Percentiles rank a stretch among this genome's conserved stretches.
These are phyloP conservation scores for Cystofilobasidium bisporidii DNA, from an alignment of 768 basidiomycete species.

Conservation along the genomic window DNA sequence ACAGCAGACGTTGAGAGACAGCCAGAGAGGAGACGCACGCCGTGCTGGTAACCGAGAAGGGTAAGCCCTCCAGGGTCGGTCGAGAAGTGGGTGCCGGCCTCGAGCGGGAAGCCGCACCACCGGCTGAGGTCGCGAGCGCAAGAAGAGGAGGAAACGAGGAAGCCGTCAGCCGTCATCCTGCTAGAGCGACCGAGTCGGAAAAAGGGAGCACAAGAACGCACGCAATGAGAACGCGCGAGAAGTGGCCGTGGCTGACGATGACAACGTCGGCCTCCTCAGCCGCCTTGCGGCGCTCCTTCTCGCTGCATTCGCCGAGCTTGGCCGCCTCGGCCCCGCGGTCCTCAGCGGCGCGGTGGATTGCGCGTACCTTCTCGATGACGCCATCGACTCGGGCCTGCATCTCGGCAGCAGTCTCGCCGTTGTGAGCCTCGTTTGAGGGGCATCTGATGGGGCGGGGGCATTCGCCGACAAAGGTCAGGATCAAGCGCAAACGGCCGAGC, in stretches of 20 bases:
- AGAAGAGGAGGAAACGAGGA: background rate
- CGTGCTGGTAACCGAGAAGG: slow-evolving; percentile 24
- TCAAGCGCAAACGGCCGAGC: too few species aligned
- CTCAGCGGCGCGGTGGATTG: slow-evolving; percentile 22
- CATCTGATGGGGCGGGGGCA: slow-evolving; percentile 1
- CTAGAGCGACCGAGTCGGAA: too few species aligned
- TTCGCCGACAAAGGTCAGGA: background rate
- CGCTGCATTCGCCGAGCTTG: background rate
- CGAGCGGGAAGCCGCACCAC: slow-evolving; percentile 28
- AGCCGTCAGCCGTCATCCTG: background rate
- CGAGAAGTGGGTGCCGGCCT: slow-evolving; percentile 27
- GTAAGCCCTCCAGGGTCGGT: slow-evolving; percentile 22
- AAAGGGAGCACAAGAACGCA: background rate
- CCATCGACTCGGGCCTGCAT: slow-evolving; percentile 27
- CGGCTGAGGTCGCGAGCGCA: slow-evolving; percentile 2
- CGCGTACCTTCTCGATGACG: slow-evolving; percentile 25
- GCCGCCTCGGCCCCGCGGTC: slow-evolving; percentile 8
- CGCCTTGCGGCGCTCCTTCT: slow-evolving; percentile 21
- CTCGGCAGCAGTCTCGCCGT: slow-evolving; percentile 21
- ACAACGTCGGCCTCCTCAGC: slow-evolving; percentile 25
- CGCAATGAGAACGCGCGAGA: slow-evolving; percentile 15
- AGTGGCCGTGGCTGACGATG: slow-evolving; percentile 25
- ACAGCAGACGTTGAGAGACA: background rate
- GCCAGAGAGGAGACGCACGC: slow-evolving; percentile 5
- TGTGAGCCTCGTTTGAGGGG: slow-evolving; percentile 22